Percentiles rank a stretch among this genome's conserved stretches.
phyloP scores from a whole-genome alignment of 441 rosid genomes.

The Corymbia calophylla region DNA sequence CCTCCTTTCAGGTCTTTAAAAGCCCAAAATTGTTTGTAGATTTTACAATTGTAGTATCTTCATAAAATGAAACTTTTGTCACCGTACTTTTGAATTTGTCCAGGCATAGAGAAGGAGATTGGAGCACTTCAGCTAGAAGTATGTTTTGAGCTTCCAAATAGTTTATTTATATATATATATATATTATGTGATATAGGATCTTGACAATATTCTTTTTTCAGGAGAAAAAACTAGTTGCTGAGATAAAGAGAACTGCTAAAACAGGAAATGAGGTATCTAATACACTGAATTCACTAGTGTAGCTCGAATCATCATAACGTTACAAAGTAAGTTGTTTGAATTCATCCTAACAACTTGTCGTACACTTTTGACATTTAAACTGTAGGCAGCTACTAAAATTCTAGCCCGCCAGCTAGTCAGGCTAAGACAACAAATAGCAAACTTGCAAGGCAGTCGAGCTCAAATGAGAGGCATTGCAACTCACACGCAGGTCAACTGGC shows the following conservation, averaged over 20 bases:
- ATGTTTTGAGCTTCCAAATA: conserved; percentile 3
- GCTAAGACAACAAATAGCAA: conserved; percentile 82
- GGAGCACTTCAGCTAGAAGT: conserved; percentile 78
- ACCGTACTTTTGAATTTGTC: background rate
- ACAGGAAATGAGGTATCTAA: conserved; percentile 78
- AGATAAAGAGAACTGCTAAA: conserved; percentile 89
- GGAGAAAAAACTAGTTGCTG: conserved; percentile 94
- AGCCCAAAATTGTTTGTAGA: background rate
- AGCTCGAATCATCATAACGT: background rate
- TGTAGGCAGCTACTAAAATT: conserved; percentile 77
- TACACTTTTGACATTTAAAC: background rate
- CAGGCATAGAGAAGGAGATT: conserved; percentile 92
- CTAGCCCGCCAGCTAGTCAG: conserved; percentile 78
- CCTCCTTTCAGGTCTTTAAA: background rate
- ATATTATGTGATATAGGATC: background rate
- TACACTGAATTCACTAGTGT: background rate
- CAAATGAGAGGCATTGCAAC: conserved; percentile 96
- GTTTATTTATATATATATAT: background rate
- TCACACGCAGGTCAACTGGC: conserved; percentile 71
- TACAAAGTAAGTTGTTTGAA: background rate
- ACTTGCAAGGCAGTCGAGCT: conserved; percentile 90
- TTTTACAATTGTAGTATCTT: background rate
- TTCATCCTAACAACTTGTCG: background rate
- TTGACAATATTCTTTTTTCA: conserved; percentile 20
- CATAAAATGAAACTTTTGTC: background rate